Base-by-base conservation (phyloP, 257 asterid genomes). In the Primulina eburnea region DNA sequence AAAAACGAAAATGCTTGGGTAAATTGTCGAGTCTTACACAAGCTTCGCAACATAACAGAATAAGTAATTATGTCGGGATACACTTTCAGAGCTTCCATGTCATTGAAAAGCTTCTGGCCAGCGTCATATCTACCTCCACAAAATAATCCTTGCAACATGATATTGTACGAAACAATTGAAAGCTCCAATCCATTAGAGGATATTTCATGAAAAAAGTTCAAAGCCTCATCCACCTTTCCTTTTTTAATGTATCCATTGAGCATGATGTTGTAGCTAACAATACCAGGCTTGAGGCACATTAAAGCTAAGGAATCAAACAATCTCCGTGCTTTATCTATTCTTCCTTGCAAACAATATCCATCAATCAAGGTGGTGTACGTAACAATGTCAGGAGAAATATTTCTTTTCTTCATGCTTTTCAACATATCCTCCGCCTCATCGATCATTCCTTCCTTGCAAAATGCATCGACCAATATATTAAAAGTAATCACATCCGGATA, bases 341-440 rank as follows among this genome's bases (percentile, higher is more conserved):
- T 16, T 5, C 70, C 73, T 35, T 26, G 73, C 33, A 53, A 59
- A 34, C 62, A 70, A 58, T 59, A 65, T 5, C 40, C 58, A 66
- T 71, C 76, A 4, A 73, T 68, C 64, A 72, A 21, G 30, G 75
- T 20, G 34, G 1, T 62, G 4, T 63, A 72, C 20, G 75, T 68
- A 37, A 56, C 20, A 32, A 57, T 65, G 55, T 62, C 2, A 1
- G 79, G 82, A 38, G 16, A 24, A 50, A 29, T 5, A 11, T 55
- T 28, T n/a, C 40, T 6, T 8, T 10, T 66, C 14, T 37, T 33
- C 70, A 64, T 78, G 43, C 17, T 17, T 37, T 62, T 14, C 6
- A 68, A n/a, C 28, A 76, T 16, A 8, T 55, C 64, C 64, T 68
- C 32, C 8, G 58, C 73, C 8, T 69, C 65, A 24, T 57, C 7